Conservation (phyloP, 139 green algal species). For the Chlorella sp. region DNA sequence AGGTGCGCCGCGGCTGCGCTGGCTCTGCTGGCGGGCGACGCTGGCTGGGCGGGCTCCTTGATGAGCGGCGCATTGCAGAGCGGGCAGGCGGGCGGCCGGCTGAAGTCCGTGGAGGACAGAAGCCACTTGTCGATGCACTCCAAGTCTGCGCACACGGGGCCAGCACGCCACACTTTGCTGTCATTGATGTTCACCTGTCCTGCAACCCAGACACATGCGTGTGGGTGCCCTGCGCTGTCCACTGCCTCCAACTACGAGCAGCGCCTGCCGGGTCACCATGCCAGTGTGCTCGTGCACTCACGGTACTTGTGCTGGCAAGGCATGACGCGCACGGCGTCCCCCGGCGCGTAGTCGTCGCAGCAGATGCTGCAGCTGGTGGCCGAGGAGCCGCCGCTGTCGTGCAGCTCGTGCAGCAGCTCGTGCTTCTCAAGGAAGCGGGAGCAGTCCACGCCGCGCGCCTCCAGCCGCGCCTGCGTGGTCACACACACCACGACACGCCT, state of each 20-base stretch:
- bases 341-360: constrained; percentile 45
- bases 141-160: constrained; percentile 21
- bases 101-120: constrained; percentile 46
- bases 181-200: too few species aligned
- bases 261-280: too few species aligned
- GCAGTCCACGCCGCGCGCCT: constrained; percentile 9
- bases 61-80: constrained; percentile 50
- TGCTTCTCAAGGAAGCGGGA: constrained; percentile 35
- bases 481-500: too few species aligned
- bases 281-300: too few species aligned
- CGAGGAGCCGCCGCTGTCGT: constrained; percentile 14
- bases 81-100: constrained; percentile 40
- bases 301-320: constrained; percentile 48
- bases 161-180: not conserved
- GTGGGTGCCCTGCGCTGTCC: too few species aligned
- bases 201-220: too few species aligned
- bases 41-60: too few species aligned
- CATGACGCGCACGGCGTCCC: constrained; percentile 48
- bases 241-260: too few species aligned
- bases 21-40: too few species aligned
- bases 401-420: constrained; percentile 32
- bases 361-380: constrained; percentile 46
- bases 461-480: constrained; percentile 7
- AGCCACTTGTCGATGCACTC: constrained; percentile 66
- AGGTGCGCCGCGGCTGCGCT: too few species aligned